These are phyloP conservation scores for Tubosaeta sp. DNA, from an alignment of 768 basidiomycete species.

Conservation along the genomic window DNA sequence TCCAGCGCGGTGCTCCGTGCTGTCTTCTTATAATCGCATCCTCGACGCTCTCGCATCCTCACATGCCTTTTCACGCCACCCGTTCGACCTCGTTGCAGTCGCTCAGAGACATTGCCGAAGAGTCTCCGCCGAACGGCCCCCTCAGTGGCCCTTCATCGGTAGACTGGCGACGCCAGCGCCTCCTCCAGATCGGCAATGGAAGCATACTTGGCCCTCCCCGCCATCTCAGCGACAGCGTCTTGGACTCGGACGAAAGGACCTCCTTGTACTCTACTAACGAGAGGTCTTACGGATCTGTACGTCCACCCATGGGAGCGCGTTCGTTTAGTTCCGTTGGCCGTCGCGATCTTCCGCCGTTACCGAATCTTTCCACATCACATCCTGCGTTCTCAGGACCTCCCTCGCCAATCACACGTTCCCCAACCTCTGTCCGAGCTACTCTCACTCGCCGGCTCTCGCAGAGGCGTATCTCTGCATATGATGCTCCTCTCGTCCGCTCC, in stretches of 20 bases:
- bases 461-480: constrained; percentile 73
- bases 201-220: background rate
- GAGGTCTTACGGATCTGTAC: constrained; percentile 57
- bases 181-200: constrained; percentile 48
- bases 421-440: constrained; percentile 30
- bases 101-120: constrained; percentile 7
- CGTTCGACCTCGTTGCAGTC: constrained; percentile 22
- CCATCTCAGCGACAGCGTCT: constrained; percentile 1
- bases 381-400: constrained; percentile 36
- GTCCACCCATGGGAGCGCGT: constrained; percentile 26
- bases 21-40: background rate
- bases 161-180: constrained; percentile 56
- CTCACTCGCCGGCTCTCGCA: constrained; percentile 41
- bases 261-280: constrained; percentile 29
- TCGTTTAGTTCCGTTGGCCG: constrained; percentile 27
- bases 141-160: constrained; percentile 51
- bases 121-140: constrained; percentile 29
- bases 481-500: constrained; percentile 40
- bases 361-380: constrained; percentile 29
- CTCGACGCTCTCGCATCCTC: background rate
- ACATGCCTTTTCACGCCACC: constrained; percentile 16
- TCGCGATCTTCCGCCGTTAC: constrained; percentile 36
- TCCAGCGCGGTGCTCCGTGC: background rate
- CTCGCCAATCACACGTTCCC: constrained; percentile 29
- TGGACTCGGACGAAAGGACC: constrained; percentile 31